A percentile compares a stretch with the other conserved stretches of the same genome.
Conservation (phyloP, 352 stramenopile genomes). For the Pythium aristosporum region DNA sequence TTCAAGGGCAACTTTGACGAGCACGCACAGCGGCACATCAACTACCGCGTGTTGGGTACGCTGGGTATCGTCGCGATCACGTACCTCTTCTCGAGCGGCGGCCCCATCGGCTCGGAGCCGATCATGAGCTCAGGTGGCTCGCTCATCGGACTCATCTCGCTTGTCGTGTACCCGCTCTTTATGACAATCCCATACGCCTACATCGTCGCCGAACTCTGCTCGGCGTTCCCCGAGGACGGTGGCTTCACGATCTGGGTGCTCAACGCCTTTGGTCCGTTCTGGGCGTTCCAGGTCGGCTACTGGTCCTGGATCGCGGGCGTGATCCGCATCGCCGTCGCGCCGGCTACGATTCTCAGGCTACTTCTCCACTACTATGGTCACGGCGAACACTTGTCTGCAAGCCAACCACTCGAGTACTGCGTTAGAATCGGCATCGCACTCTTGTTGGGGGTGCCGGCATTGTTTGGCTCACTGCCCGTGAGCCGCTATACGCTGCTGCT, state of each 20-base stretch:
- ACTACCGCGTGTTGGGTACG: slow-evolving; percentile 29
- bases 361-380: not conserved
- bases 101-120: slow-evolving; percentile 51
- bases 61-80: slow-evolving; percentile 32
- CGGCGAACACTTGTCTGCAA: slow-evolving; percentile 27
- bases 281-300: slow-evolving; percentile 79
- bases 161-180: slow-evolving; percentile 62
- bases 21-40: slow-evolving; percentile 8
- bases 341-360: slow-evolving; percentile 42
- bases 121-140: slow-evolving; percentile 60
- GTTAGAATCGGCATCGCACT: not conserved
- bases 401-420: slow-evolving; percentile 22
- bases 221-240: slow-evolving; percentile 73
- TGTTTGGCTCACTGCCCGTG: slow-evolving; percentile 28
- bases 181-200: slow-evolving; percentile 56
- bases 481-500: slow-evolving; percentile 14
- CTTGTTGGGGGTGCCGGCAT: not conserved
- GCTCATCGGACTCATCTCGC: slow-evolving; percentile 41
- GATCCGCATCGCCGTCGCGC: slow-evolving; percentile 46
- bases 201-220: slow-evolving; percentile 69
- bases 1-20: slow-evolving; percentile 29
- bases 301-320: slow-evolving; percentile 78
- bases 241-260: slow-evolving; percentile 76
- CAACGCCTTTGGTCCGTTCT: slow-evolving; percentile 72
- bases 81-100: slow-evolving; percentile 44